Evolutionary conservation across 2,329 filamentous ascomycete species (phyloP).

Genomic region (Macrophomina phaseolina): DNA sequence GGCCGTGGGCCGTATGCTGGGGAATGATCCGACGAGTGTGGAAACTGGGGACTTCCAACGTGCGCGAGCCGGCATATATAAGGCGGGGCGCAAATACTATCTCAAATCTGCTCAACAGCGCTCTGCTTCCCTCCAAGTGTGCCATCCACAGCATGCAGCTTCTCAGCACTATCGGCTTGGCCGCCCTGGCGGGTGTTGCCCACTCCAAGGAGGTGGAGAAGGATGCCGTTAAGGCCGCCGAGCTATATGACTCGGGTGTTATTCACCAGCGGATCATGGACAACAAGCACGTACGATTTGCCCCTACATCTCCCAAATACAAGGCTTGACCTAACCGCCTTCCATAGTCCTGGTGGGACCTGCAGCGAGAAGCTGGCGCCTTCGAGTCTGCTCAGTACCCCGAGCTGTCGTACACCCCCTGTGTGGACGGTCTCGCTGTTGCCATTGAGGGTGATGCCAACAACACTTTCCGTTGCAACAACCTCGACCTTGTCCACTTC

Average conservation of each 20-base stretch:
- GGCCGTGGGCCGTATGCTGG: background rate
- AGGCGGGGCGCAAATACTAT: background rate
- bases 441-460: slow-evolving; percentile 41
- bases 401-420: slow-evolving; percentile 41
- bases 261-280: slow-evolving; percentile 44
- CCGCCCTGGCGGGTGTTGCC: slow-evolving; percentile 39
- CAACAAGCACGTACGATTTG: slow-evolving; percentile 37
- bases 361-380: slow-evolving; percentile 40
- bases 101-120: slow-evolving; percentile 8
- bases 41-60: slow-evolving; percentile 3
- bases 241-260: slow-evolving; percentile 48
- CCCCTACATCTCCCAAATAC: background rate
- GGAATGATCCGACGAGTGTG: slow-evolving; percentile 8
- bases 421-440: slow-evolving; percentile 46
- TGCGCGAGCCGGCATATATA: slow-evolving; percentile 11
- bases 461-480: slow-evolving; percentile 48
- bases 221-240: slow-evolving; percentile 40
- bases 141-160: slow-evolving; percentile 20
- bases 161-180: slow-evolving; percentile 29
- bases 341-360: slow-evolving; percentile 45
- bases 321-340: slow-evolving; percentile 33
- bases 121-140: slow-evolving; percentile 1
- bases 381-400: slow-evolving; percentile 44
- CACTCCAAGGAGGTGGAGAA: slow-evolving; percentile 41
- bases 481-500: slow-evolving; percentile 63